phyloP scores from a whole-genome alignment of 2,329 filamentous ascomycete genomes.

The Dryadomyces quercivorus region DNA sequence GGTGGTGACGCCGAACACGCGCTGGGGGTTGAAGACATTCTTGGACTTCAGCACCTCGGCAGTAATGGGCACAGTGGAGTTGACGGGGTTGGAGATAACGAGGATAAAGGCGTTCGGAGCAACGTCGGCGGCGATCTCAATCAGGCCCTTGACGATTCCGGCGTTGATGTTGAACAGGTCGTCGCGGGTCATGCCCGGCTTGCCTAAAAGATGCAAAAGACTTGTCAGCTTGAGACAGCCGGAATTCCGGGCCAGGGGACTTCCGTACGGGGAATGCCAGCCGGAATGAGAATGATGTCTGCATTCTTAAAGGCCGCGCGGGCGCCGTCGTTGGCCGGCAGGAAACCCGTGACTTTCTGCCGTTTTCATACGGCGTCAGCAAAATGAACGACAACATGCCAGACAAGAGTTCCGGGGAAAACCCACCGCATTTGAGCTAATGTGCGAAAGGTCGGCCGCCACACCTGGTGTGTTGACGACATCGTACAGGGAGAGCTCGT shows the following conservation, averaged over 20 bases:
- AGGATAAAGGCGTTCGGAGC: conserved; percentile 90
- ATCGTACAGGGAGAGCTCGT: conserved; percentile 96
- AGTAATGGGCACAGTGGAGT: conserved; percentile 95
- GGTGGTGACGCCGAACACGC: conserved; percentile 96
- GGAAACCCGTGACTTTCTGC: conserved; percentile 76
- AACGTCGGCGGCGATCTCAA: conserved; percentile 76
- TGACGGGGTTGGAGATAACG: conserved; percentile 98
- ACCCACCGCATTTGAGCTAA: conserved; percentile 72
- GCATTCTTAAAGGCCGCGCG: conserved; percentile 83
- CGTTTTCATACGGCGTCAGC: not conserved
- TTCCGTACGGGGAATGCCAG: conserved; percentile 83
- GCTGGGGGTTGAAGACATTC: conserved; percentile 87
- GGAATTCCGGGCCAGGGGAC: not conserved
- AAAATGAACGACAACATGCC: not conserved
- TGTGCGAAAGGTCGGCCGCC: conserved; percentile 91
- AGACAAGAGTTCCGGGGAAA: no score
- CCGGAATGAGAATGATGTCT: conserved; percentile 93
- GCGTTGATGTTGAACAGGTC: conserved; percentile 99
- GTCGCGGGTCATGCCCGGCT: conserved; percentile 98
- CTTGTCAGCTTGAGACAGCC: not conserved
- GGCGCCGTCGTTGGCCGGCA: conserved; percentile 75
- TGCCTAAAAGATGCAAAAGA: no score
- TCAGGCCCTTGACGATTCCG: conserved; percentile 88
- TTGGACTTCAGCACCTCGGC: conserved; percentile 93
- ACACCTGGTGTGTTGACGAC: conserved; percentile 98